These are phyloP conservation scores for Rhodotorula mucilaginosa DNA, from an alignment of 1,284 basidiomycete species.

Conservation along the genomic window DNA sequence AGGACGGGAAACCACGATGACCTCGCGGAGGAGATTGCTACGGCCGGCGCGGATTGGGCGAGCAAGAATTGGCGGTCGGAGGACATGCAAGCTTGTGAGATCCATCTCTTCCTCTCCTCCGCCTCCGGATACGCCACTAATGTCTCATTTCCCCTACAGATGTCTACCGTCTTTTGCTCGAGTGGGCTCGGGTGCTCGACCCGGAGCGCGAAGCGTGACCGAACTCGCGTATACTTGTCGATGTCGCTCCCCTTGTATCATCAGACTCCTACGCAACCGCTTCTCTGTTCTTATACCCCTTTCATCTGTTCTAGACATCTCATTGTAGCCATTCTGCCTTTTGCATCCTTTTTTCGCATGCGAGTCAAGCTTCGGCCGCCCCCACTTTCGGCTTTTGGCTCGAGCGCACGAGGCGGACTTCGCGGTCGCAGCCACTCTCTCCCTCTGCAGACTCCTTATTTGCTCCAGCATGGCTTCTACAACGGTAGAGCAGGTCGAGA, in stretches of 20 bases:
- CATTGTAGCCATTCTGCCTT: too few species aligned
- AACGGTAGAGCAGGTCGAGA: neutral
- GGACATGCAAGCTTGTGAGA: conserved; percentile 53
- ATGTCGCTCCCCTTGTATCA: too few species aligned
- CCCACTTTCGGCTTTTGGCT: too few species aligned
- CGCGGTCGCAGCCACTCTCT: neutral
- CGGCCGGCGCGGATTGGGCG: conserved; percentile 51
- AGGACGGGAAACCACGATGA: conserved; percentile 49
- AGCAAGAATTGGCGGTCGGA: conserved; percentile 54
- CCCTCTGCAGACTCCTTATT: neutral
- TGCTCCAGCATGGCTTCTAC: neutral
- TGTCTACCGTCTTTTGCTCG: conserved; percentile 16
- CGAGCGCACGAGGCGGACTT: neutral
- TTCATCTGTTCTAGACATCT: too few species aligned
- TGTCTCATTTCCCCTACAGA: neutral
- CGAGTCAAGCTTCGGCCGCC: too few species aligned
- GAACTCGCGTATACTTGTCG: neutral
- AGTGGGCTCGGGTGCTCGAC: conserved; percentile 41
- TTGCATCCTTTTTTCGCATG: too few species aligned
- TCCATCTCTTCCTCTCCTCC: too few species aligned
- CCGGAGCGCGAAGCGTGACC: conserved; percentile 26
- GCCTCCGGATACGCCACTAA: neutral
- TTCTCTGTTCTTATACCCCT: too few species aligned
- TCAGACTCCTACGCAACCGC: too few species aligned
- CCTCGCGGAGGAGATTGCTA: conserved; percentile 52